Evolutionary conservation across 2,329 filamentous ascomycete genomes (phyloP), one percentile per base, ranked within the genome.

Genomic region (Arthrobotrys entomopaga): DNA sequence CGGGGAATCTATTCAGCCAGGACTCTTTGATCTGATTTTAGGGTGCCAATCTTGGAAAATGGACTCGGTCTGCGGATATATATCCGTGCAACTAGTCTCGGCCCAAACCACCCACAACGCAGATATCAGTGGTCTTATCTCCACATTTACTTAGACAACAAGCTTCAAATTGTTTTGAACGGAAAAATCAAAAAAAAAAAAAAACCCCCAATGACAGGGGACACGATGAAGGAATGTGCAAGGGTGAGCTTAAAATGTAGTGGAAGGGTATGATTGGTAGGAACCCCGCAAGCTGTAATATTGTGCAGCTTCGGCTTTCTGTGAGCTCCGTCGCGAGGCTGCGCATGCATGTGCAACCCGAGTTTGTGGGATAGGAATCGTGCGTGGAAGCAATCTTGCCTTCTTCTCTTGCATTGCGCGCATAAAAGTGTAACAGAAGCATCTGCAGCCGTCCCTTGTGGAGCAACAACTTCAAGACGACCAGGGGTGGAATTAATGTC

Each of bases 211-310:
- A 50, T 38, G 57, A 26, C 24, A 26, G 42, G 24, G 29, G 57
- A 59, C 66, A 71, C 65, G 38, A 40, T 65, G 22, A 34, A 11
- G 10, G 11, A 43, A 71, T 54, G 50, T 24, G 43, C 70, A 74
- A 67, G 70, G 63, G 56, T 74, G 70, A 74, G 70, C 70, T 74
- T 74, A 74, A 73, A 74, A 63, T 50, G 29, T 19, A 58, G 53
- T 16, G 38, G 19, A 22, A 20, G 22, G 4, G 11, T 56, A 29
- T 61, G 70, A 67, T 74, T 74, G 70, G 70, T 24, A 67, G 49
- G 46, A 56, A 42, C 43, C 63, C 61, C 63, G 56, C 57, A 63
- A 38, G 29, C 22, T 20, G 50, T 57, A 26, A 59, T 43, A 26
- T 61, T 58, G 58, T 42, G 43, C 40, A 26, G 29, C 56, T 15